A percentile compares a stretch with the other conserved stretches of the same genome.
These are phyloP conservation scores for Conoideocrella luteorostrata DNA, from an alignment of 2,329 filamentous ascomycete species.

Conservation along the genomic window DNA sequence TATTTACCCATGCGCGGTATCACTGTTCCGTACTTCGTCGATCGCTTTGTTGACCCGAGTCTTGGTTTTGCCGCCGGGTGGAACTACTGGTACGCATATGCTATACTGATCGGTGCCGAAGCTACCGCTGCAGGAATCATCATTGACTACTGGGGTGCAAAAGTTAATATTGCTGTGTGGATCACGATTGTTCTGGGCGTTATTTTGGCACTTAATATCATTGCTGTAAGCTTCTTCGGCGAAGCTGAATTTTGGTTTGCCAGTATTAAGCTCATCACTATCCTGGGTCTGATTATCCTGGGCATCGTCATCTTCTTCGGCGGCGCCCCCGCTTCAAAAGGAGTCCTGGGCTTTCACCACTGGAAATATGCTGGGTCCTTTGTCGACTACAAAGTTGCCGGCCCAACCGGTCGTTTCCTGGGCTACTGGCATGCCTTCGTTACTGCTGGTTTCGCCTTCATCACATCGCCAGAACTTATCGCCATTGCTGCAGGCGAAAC, in stretches of 20 bases:
- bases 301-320: conserved; percentile 51
- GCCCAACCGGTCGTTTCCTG: conserved; percentile 47
- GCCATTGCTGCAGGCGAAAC: conserved; percentile 61
- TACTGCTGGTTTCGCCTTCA: conserved; percentile 55
- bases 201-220: conserved; percentile 49
- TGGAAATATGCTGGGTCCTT: conserved; percentile 38
- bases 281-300: conserved; percentile 50
- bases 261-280: conserved; percentile 53
- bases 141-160: conserved; percentile 53
- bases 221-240: conserved; percentile 51
- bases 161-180: conserved; percentile 49
- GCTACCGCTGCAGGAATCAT: conserved; percentile 52
- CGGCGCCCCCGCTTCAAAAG: conserved; percentile 43
- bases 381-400: conserved; percentile 38
- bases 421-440: conserved; percentile 52
- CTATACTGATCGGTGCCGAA: conserved; percentile 52
- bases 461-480: conserved; percentile 56
- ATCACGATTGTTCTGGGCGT: conserved; percentile 51
- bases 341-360: conserved; percentile 37
- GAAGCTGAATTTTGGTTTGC: conserved; percentile 59
- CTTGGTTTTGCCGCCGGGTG: conserved; percentile 51
- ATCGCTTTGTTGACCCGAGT: conserved; percentile 48
- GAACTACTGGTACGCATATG: conserved; percentile 59
- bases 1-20: conserved; percentile 51
- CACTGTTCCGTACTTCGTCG: conserved; percentile 50